These are phyloP conservation scores for Thraustochytrium striatum DNA, from an alignment of 352 stramenopile genomes.

Conservation along the genomic window DNA sequence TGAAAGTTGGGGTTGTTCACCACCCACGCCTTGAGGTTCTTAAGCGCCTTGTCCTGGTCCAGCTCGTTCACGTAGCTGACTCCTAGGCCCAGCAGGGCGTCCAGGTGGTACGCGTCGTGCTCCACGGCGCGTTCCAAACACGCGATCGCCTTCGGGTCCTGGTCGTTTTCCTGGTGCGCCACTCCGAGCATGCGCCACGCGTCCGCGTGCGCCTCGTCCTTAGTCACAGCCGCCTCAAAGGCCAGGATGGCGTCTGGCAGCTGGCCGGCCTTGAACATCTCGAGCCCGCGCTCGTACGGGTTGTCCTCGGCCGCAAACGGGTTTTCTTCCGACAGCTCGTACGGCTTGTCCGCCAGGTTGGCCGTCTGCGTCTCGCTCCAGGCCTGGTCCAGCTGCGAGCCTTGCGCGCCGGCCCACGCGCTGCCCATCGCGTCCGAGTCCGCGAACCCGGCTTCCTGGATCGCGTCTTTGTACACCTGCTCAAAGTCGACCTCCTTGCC, in stretches of 20 bases:
- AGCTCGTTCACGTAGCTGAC: conserved; percentile 83
- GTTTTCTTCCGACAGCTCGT: conserved; percentile 44
- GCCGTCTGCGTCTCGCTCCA: conserved; percentile 46
- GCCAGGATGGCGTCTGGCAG: conserved; percentile 74
- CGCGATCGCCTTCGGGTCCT: conserved; percentile 79
- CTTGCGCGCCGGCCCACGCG: conserved; percentile 6
- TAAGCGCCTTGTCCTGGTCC: conserved; percentile 72
- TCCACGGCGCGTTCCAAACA: conserved; percentile 77
- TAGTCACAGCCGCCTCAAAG: conserved; percentile 79
- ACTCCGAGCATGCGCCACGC: conserved; percentile 80
- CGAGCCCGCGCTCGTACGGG: conserved; percentile 42
- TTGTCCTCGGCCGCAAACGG: conserved; percentile 29
- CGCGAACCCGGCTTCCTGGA: background rate
- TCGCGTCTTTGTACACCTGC: conserved; percentile 33
- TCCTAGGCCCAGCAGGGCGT: conserved; percentile 72
- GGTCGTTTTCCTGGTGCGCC: conserved; percentile 79
- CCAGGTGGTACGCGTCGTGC: conserved; percentile 80
- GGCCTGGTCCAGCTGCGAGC: conserved; percentile 10
- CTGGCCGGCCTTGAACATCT: conserved; percentile 71
- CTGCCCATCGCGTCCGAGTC: background rate
- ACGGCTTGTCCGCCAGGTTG: conserved; percentile 38
- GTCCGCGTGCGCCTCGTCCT: conserved; percentile 76
- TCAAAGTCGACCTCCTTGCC: conserved; percentile 49
- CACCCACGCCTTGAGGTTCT: conserved; percentile 80
- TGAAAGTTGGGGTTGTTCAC: conserved; percentile 83